Percentiles rank a stretch among this genome's conserved stretches.
Conservation (phyloP, 108 stramenopile species). For the Fragilaria crotonensis region DNA sequence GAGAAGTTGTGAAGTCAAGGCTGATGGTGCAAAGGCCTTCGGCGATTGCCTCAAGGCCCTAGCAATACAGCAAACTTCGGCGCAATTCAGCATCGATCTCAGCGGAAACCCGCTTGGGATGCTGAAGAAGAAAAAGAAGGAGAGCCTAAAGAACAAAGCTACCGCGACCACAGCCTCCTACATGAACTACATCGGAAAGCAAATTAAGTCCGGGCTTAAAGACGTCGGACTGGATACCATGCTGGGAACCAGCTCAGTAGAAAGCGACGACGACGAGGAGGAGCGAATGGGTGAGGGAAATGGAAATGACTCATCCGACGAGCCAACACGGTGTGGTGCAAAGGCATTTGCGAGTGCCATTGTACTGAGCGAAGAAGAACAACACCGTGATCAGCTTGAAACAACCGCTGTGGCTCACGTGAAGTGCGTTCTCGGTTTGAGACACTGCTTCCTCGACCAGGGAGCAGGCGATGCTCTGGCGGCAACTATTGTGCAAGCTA, state of each 20-base stretch:
- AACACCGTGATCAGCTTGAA: constrained; percentile 1
- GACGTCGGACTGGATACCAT: constrained; percentile 34
- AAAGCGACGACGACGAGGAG: constrained; percentile 70
- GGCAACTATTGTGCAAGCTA: constrained; percentile 28
- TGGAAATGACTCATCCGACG: constrained; percentile 17
- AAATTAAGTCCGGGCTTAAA: constrained; percentile 50
- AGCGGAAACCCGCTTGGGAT: constrained; percentile 78
- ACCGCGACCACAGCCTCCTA: constrained; percentile 57
- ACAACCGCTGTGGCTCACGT: background rate
- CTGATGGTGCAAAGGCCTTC: constrained; percentile 54
- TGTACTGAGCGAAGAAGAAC: constrained; percentile 13
- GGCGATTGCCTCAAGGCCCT: constrained; percentile 35
- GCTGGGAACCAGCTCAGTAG: constrained; percentile 12
- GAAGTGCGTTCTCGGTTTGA: constrained; percentile 32
- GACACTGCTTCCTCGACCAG: constrained; percentile 58
- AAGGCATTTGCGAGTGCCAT: constrained; percentile 43
- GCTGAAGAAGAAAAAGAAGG: constrained; percentile 38
- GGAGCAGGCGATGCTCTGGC: constrained; percentile 74
- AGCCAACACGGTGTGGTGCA: constrained; percentile 50
- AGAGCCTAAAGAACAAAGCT: constrained; percentile 60
- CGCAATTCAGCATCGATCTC: constrained; percentile 33
- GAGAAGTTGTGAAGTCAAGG: constrained; percentile 61
- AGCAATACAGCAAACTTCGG: constrained; percentile 2
- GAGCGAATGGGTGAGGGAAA: constrained; percentile 23
- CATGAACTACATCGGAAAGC: constrained; percentile 54